Conservation (phyloP, 345 rosid species). For the Jatropha curcas region DNA sequence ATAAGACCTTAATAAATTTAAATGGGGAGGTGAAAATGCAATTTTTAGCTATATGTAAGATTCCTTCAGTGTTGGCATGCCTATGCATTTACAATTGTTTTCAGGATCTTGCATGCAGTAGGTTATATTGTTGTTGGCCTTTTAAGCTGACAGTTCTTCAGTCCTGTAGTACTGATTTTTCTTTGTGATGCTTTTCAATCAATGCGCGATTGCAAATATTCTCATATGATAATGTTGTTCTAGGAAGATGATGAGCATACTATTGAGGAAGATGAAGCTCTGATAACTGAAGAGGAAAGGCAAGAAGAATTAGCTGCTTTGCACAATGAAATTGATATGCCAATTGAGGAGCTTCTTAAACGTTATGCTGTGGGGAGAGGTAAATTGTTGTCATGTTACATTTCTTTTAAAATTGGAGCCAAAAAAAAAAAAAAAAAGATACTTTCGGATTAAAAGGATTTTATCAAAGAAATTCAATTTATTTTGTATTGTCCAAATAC, state of each 20-base stretch:
- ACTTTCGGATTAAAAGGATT: no score
- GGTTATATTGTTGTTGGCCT: not conserved
- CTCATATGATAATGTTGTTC: conserved; percentile 37
- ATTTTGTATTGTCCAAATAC: no score
- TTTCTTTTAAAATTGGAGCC: no score
- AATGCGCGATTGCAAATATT: not conserved
- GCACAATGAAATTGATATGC: conserved; percentile 75
- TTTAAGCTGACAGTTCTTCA: not conserved
- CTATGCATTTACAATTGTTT: not conserved
- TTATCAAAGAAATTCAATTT: no score
- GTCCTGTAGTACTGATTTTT: not conserved
- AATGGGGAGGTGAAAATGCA: not conserved
- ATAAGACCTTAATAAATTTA: not conserved
- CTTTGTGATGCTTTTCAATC: conserved; percentile 1
- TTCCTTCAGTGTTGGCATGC: not conserved
- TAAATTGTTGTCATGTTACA: conserved; percentile 18
- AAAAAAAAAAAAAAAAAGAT: no score
- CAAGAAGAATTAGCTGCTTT: conserved; percentile 89
- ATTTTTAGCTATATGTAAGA: not conserved
- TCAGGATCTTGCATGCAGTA: not conserved
- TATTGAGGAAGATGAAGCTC: conserved; percentile 92
- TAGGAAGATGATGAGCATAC: conserved; percentile 99
- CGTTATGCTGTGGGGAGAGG: conserved; percentile 59
- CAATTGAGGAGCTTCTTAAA: conserved; percentile 82
- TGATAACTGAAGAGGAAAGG: conserved; percentile 78